Base-by-base conservation (phyloP, 1,284 basidiomycete genomes). In the Marasmius oreades region DNA sequence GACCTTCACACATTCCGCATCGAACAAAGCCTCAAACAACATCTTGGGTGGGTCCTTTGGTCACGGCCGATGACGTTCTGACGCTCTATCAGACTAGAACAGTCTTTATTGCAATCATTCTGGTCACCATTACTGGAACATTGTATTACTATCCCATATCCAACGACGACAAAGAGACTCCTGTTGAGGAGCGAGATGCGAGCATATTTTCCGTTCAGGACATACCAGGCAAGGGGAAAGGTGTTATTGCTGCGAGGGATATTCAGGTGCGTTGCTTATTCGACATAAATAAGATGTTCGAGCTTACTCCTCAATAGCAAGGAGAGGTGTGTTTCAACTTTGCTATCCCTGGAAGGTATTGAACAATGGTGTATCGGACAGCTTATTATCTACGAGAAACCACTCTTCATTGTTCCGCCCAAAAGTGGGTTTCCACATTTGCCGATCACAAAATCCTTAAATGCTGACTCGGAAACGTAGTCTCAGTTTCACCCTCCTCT, bases 341-440 rank as follows among this genome's bases (percentile, higher is more conserved):
- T 45, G 23, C 51, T 28, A 12, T 10, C 22, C 48, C 23, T 43
- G 11, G 31, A n/a, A 18, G 14, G 26, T 48, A 37, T 34, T 23
- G 11, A 34, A 24, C 33, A 24, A 51, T 45, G n/a, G n/a, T 18
- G 33, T 58, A 84, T 81, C 81, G 82, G 82, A 51, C 83, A 86
- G 61, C 66, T 79, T 0, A 62, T 86, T 10, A 70, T 84, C 10
- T 75, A 70, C 39, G 84, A 86, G 64, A 68, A 69, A 51, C 82
- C 84, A 5, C 65, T 84, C 2, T 78, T 87, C 61, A 60, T 75
- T 6, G 75, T 85, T 5, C 81, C 83, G 2, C 66, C 61, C 50
- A 65, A 73, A 58, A 74, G 83, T 84, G 56, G 47, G 77, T 67
- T 46, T 46, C 33, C 22, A n/a, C 10, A n/a, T 45, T 3, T 14